These are phyloP conservation scores for Pseudocercospora crystallina DNA, from an alignment of 2,329 filamentous ascomycete genomes.

Conservation along the genomic window DNA sequence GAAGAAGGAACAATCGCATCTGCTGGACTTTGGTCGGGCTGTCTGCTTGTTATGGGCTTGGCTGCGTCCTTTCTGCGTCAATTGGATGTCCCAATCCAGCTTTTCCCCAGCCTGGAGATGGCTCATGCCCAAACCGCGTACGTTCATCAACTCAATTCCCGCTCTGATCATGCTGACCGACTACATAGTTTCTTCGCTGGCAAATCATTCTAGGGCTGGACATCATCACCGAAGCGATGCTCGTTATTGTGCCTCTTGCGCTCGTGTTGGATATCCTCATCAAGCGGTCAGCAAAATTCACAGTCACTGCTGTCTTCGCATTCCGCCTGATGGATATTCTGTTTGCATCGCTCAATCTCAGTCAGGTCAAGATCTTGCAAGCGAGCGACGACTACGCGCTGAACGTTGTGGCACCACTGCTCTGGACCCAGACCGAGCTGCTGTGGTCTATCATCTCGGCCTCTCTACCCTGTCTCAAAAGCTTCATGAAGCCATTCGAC, in stretches of 20 bases:
- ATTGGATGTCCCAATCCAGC: conserved; percentile 12
- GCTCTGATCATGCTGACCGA: background rate
- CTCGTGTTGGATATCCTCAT: conserved; percentile 22
- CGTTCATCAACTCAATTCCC: background rate
- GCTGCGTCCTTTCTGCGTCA: conserved; percentile 8
- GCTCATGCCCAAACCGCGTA: conserved; percentile 13
- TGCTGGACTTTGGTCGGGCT: conserved; percentile 15
- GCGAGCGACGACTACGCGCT: conserved; percentile 7
- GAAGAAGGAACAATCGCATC: conserved; percentile 12
- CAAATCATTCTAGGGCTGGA: conserved; percentile 18
- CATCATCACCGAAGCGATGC: conserved; percentile 17
- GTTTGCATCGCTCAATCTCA: conserved; percentile 19
- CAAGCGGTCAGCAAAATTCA: conserved; percentile 19
- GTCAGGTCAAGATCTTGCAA: conserved; percentile 8
- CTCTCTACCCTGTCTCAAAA: conserved; percentile 21
- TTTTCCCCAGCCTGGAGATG: background rate
- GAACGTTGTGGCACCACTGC: conserved; percentile 10
- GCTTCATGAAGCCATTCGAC: conserved; percentile 21
- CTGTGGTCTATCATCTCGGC: conserved; percentile 23
- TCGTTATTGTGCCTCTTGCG: conserved; percentile 18
- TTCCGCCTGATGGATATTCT: conserved; percentile 19
- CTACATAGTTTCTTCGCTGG: conserved; percentile 17
- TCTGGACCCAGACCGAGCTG: conserved; percentile 20
- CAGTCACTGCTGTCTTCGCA: conserved; percentile 20
- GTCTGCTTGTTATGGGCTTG: conserved; percentile 14